Conservation (phyloP, 306 rosid species). For the Carpinus viminea region DNA sequence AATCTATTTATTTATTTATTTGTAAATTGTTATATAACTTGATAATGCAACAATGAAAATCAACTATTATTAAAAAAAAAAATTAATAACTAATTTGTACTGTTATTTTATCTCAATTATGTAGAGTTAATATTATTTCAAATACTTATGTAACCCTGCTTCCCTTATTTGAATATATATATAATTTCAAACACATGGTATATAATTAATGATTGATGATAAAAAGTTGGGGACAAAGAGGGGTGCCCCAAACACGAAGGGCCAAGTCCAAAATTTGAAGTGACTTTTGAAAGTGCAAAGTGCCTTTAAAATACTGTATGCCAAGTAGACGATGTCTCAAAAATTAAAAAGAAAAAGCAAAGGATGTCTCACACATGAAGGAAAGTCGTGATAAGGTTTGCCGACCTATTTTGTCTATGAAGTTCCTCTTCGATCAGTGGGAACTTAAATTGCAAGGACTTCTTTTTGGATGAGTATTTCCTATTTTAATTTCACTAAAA, state of each 20-base stretch:
- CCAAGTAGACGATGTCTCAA: no score
- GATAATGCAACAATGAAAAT: no score
- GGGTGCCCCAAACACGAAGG: neutral
- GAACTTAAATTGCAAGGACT: neutral
- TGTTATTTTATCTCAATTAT: no score
- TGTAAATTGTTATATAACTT: no score
- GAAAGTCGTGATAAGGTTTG: neutral
- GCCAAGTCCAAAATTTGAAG: neutral
- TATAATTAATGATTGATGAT: neutral
- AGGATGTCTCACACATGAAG: neutral
- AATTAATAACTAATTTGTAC: no score
- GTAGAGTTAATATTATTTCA: no score
- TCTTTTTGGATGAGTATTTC: no score
- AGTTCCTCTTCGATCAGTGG: neutral
- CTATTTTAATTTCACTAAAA: no score
- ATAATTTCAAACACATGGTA: neutral
- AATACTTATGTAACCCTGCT: no score
- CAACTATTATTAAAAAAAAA: no score
- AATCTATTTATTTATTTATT: no score
- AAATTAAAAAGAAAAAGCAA: neutral
- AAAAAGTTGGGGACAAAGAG: neutral
- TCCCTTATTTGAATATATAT: no score
- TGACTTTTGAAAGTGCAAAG: conserved; percentile 14
- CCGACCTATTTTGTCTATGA: neutral
- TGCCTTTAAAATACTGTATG: conserved; percentile 20